These are phyloP conservation scores for Pseudogymnoascus sp. DNA, from an alignment of 2,329 filamentous ascomycete species.

Conservation along the genomic window DNA sequence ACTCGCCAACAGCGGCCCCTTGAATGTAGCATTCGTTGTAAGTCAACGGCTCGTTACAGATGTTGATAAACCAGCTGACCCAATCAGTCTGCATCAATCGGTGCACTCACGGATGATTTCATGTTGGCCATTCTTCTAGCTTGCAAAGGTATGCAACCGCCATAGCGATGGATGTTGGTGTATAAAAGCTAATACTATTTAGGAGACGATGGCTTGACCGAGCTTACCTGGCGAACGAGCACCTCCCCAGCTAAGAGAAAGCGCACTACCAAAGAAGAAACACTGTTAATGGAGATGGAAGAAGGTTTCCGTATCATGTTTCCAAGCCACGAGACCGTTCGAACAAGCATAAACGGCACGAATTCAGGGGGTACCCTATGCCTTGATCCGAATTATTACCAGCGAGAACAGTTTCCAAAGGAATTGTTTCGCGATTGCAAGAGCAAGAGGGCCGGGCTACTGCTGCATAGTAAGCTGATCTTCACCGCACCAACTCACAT, in stretches of 20 bases:
- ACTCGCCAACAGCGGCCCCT: constrained; percentile 42
- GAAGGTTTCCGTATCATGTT: constrained; percentile 69
- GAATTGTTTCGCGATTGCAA: constrained; percentile 66
- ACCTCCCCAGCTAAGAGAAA: constrained; percentile 15
- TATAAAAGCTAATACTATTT: constrained; percentile 9
- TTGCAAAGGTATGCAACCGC: constrained; percentile 39
- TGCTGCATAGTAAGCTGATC: constrained; percentile 83
- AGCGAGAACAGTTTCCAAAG: constrained; percentile 60
- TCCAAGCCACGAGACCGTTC: constrained; percentile 64
- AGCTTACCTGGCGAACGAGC: constrained; percentile 33
- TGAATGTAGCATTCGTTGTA: constrained; percentile 69
- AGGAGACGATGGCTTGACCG: constrained; percentile 40
- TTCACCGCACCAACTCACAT: constrained; percentile 35
- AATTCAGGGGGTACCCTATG: constrained; percentile 76
- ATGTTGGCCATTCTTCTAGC: constrained; percentile 52
- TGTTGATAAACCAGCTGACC: neutral
- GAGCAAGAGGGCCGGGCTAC: constrained; percentile 59
- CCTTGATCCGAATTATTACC: constrained; percentile 65
- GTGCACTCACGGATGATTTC: constrained; percentile 62
- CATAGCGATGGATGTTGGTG: neutral
- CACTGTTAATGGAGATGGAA: constrained; percentile 25
- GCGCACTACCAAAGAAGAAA: constrained; percentile 16
- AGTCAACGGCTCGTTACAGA: constrained; percentile 22
- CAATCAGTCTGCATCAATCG: constrained; percentile 67
- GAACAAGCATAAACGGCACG: constrained; percentile 53